Evolutionary conservation across 1,284 basidiomycete species (phyloP), one percentile per base, ranked within the genome.

Genomic region (Phellopilus nigrolimitatus): DNA sequence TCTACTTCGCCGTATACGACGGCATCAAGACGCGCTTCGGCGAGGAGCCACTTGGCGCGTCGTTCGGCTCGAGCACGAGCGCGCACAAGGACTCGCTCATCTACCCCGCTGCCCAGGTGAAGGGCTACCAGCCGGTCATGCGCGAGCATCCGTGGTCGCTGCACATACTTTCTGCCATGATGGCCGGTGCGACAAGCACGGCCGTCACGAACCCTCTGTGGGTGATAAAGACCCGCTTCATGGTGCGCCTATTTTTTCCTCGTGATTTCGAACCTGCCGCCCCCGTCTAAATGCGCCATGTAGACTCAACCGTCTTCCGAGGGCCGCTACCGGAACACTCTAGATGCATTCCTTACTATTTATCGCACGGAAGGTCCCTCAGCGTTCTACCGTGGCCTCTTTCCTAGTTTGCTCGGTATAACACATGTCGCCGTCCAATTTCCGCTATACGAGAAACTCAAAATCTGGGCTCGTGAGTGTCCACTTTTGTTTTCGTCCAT

Each of bases 1-100:
- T 97, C 60, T 97, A 97, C 68, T 97, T 97, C 67, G 84, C 91
- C n/a, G 91, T 97, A 15, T 97, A 97, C 70, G 94, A 97, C 70
- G 82, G 88, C 54, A 88, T 94, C 68, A 97, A 97, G 75, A 80
- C 80, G 21, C 70, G 75, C 30, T 84, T 94, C 62, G 89, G 90
- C 36, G 81, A 84, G 62, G 68, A 70, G 28, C 78, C 82, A 3
- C 66, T 78, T 8, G 79, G 74, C 27, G 59, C 52, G 8, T 15
- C 37, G 21, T 9, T 10, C 12, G 25, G 21, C 40, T n/a, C 31
- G 17, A 9, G 22, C 41, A 59, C n/a, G 47, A 56, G 42, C 62
- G 59, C 13, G 54, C 60, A 43, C 37, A 31, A 28, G 56, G 57
- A 31, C 56, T 59, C 63, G 33, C 71, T 74, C 54, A 69, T 89